phyloP scores from a whole-genome alignment of 2,329 filamentous ascomycete genomes.

The Aureobasidium leucospermi region DNA sequence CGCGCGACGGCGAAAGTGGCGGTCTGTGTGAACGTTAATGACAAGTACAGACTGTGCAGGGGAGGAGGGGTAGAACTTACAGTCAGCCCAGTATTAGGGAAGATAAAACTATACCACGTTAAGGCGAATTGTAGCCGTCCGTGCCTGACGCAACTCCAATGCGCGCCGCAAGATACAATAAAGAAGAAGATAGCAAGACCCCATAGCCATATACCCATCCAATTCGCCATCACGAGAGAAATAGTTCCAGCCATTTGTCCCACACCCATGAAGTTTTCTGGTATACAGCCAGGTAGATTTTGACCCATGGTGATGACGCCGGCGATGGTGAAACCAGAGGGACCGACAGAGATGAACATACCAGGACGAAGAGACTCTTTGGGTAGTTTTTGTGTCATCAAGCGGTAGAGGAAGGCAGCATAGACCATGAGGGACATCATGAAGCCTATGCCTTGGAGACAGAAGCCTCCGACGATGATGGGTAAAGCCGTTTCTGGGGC shows the following conservation, averaged over 20 bases:
- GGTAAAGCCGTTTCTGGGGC: conserved; percentile 38
- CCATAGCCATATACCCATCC: conserved; percentile 73
- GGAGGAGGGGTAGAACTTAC: conserved; percentile 7
- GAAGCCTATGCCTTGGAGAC: conserved; percentile 59
- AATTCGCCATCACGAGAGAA: conserved; percentile 50
- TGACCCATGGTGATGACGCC: conserved; percentile 53
- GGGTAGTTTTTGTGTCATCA: conserved; percentile 83
- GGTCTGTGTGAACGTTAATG: conserved; percentile 30
- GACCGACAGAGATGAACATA: conserved; percentile 80
- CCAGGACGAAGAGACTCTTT: conserved; percentile 68
- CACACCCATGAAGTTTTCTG: conserved; percentile 48
- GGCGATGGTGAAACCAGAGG: conserved; percentile 60
- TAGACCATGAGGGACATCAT: conserved; percentile 70
- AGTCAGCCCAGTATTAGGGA: conserved; percentile 59
- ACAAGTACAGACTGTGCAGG: background rate
- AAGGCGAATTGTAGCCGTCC: conserved; percentile 67
- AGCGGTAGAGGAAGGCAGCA: conserved; percentile 72
- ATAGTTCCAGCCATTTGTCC: conserved; percentile 49
- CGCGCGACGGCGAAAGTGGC: conserved; percentile 65
- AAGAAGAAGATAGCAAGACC: conserved; percentile 81
- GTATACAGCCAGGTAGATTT: conserved; percentile 41
- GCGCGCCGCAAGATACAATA: conserved; percentile 66
- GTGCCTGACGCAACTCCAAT: conserved; percentile 58
- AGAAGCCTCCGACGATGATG: conserved; percentile 52
- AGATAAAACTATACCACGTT: conserved; percentile 80